Conservation (phyloP, 2,329 filamentous ascomycete genomes). For the Alternaria longipes region DNA sequence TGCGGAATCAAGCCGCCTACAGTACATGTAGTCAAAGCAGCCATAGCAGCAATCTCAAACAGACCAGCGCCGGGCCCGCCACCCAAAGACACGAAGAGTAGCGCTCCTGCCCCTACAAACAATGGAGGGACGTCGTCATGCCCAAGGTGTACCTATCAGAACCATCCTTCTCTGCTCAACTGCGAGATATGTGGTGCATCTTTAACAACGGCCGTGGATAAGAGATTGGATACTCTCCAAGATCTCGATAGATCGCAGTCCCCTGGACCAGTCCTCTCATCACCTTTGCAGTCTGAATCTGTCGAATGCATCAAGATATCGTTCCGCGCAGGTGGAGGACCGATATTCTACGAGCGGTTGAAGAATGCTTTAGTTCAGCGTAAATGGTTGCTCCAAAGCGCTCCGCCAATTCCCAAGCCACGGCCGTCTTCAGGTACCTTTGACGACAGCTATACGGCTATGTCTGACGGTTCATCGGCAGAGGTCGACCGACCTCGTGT, state of each 20-base stretch:
- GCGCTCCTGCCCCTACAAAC: conserved; percentile 14
- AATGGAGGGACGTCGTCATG: conserved; percentile 60
- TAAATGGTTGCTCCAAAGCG: conserved; percentile 93
- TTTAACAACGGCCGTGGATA: conserved; percentile 64
- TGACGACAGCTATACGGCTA: conserved; percentile 38
- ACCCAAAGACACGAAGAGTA: conserved; percentile 53
- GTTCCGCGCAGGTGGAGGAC: conserved; percentile 87
- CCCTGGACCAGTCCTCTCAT: conserved; percentile 73
- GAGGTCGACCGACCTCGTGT: conserved; percentile 61
- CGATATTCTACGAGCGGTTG: conserved; percentile 87
- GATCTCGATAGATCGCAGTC: conserved; percentile 70
- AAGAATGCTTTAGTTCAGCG: conserved; percentile 89
- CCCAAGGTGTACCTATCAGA: conserved; percentile 90
- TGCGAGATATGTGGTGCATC: conserved; percentile 93
- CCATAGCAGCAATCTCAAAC: conserved; percentile 77
- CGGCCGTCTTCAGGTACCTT: conserved; percentile 50
- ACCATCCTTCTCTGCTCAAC: conserved; percentile 83
- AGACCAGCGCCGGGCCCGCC: conserved; percentile 51
- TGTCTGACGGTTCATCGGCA: conserved; percentile 26
- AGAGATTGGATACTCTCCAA: conserved; percentile 53
- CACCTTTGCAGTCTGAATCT: conserved; percentile 64
- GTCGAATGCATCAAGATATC: conserved; percentile 87
- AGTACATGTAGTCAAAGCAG: conserved; percentile 83
- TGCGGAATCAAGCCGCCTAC: conserved; percentile 94
- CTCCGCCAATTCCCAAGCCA: conserved; percentile 82